Evolutionary conservation across 164 flowering plant species (phyloP).

Genomic region (Buxus sempervirens): DNA sequence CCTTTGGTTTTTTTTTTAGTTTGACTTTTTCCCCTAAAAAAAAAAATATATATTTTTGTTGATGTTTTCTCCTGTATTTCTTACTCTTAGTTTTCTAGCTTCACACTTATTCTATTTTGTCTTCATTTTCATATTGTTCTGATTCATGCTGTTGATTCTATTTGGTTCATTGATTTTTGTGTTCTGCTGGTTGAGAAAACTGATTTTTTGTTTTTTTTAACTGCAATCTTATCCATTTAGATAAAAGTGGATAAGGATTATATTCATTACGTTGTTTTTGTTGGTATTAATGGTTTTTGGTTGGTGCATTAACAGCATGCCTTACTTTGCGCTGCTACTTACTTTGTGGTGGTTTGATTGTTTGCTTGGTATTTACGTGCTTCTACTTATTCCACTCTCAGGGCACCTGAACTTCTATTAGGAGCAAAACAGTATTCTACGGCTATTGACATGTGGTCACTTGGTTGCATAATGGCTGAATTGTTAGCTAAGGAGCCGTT

Average conservation of each 20-base stretch:
- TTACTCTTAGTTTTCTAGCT: neutral
- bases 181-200: neutral
- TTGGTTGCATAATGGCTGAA: slow-evolving; percentile 89
- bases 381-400: slow-evolving; percentile 21
- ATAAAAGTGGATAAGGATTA: neutral
- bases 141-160: neutral
- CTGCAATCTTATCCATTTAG: neutral
- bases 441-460: slow-evolving; percentile 86
- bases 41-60: too few relatives aligned
- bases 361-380: neutral
- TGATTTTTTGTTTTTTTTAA: too few relatives aligned
- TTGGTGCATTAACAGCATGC: too few relatives aligned
- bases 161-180: neutral
- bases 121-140: too few relatives aligned
- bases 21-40: too few relatives aligned
- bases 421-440: slow-evolving; percentile 69
- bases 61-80: neutral
- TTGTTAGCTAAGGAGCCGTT: slow-evolving; percentile 52
- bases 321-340: too few relatives aligned
- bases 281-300: neutral
- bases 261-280: too few relatives aligned
- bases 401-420: slow-evolving; percentile 80
- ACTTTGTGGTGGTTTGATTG: neutral
- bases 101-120: neutral
- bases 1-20: neutral